Conservation (phyloP, 108 stramenopile species). For the Nitzschia putrida region DNA sequence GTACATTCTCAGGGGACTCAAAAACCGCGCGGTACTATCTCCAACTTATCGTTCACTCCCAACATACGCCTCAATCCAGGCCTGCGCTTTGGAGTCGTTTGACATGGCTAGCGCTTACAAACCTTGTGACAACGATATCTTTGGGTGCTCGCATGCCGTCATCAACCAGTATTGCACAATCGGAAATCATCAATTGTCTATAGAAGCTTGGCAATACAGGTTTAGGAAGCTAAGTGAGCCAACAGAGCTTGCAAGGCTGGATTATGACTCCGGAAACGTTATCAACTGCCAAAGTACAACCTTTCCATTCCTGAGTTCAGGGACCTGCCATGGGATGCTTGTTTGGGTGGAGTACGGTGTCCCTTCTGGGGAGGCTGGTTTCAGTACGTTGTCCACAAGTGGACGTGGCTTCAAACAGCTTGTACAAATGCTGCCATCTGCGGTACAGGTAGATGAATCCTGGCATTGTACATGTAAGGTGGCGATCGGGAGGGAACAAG, state of each 20-base stretch:
- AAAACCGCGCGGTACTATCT: slow-evolving; percentile 41
- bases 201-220: slow-evolving; percentile 71
- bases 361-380: neutral
- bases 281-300: neutral
- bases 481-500: too few species aligned
- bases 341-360: slow-evolving; percentile 59
- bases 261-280: slow-evolving; percentile 32
- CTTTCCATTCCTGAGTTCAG: slow-evolving; percentile 1
- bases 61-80: slow-evolving; percentile 56
- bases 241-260: slow-evolving; percentile 49
- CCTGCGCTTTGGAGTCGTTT: slow-evolving; percentile 62
- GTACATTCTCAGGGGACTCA: slow-evolving; percentile 55
- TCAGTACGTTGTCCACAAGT: slow-evolving; percentile 1
- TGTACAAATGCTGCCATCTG: slow-evolving; percentile 22
- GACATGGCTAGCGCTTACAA: slow-evolving; percentile 51
- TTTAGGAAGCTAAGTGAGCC: slow-evolving; percentile 47
- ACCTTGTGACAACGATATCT: slow-evolving; percentile 35
- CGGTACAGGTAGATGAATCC: too few species aligned
- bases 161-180: slow-evolving; percentile 55
- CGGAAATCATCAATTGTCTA: slow-evolving; percentile 47
- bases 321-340: slow-evolving; percentile 48
- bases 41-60: slow-evolving; percentile 50
- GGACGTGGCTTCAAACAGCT: slow-evolving; percentile 24
- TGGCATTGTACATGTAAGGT: too few species aligned
- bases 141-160: slow-evolving; percentile 59